phyloP scores from a whole-genome alignment of 2,329 filamentous ascomycete genomes.

The Pyrenophora tritici-repentis region DNA sequence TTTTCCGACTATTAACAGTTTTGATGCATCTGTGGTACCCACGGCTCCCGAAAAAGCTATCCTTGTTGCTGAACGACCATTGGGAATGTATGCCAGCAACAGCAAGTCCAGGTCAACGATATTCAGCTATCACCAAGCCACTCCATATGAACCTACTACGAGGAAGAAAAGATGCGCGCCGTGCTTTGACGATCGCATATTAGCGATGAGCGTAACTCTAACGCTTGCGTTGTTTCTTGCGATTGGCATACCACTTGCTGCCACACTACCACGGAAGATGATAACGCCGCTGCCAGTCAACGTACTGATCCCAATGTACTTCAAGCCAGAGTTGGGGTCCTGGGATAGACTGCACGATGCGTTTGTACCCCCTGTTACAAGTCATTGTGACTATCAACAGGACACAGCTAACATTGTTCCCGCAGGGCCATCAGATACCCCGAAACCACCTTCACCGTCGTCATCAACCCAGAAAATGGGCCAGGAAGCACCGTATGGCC shows the following conservation, averaged over 20 bases:
- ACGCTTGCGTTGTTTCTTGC: slow-evolving; percentile 23
- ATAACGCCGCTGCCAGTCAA: slow-evolving; percentile 30
- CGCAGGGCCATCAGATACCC: slow-evolving; percentile 35
- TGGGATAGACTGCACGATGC: slow-evolving; percentile 32
- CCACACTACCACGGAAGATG: slow-evolving; percentile 28
- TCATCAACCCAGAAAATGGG: slow-evolving; percentile 54
- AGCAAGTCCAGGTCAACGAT: background rate
- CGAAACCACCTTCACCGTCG: slow-evolving; percentile 55
- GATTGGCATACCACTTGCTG: slow-evolving; percentile 26
- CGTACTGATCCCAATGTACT: slow-evolving; percentile 56
- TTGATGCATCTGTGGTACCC: background rate
- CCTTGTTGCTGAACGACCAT: too few species aligned
- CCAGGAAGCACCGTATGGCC: slow-evolving; percentile 52
- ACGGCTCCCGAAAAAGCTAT: background rate
- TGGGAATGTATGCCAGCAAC: slow-evolving; percentile 2
- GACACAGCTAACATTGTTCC: background rate
- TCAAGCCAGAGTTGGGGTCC: slow-evolving; percentile 51
- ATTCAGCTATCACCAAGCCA: background rate
- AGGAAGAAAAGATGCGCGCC: background rate
- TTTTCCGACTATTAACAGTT: too few species aligned
- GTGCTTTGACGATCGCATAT: slow-evolving; percentile 18
- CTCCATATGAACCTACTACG: background rate
- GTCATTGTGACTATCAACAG: too few species aligned
- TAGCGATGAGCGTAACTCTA: slow-evolving; percentile 29
- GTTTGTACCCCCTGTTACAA: slow-evolving; percentile 17